Evolutionary conservation across 352 stramenopile species (phyloP), one percentile per base, ranked within the genome.

Genomic region (Achlya hypogyna): DNA sequence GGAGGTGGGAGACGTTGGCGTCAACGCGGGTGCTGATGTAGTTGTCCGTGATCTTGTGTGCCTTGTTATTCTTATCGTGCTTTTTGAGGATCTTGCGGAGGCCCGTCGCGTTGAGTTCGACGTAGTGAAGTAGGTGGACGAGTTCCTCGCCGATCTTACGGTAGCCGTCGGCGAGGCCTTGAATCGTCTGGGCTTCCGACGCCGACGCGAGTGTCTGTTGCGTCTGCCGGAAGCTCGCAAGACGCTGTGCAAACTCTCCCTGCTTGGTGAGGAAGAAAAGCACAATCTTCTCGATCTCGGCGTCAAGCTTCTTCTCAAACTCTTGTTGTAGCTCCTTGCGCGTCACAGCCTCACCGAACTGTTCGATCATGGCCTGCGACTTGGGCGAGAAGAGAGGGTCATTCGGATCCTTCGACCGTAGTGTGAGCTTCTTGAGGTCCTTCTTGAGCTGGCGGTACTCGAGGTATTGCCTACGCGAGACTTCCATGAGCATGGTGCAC

Each of bases 361-460:
- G 10, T 12, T 12, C 49, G 31, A 56, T 56, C 31, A 27, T 56
- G 31, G 49, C 49, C 31, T 56, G 49, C 18, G 40, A 68, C 29
- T 43, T 35, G 16, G 62, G 59, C 18, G 64, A 58, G 40, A 29
- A 43, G 40, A 16, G 29, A 20, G 9, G 69, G 70, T 31, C 54
- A 6, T 72, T 52, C 29, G 85, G 73, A 5, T 81, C 74, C 12
- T 65, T 75, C 22, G 75, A 70, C 20, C 81, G 80, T n/a, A 72
- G 70, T 45, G 78, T 71, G 63, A 92, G 78, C 29, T 83, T 78
- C 53, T 91, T 90, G 45, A 95, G 75, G 49, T 83, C 79, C 74
- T 91, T 93, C 79, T 95, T 95, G 18, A 95, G 76, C 58, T 93
- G 82, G 70, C 93, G 93, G 83, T 95, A 95, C 77, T 95, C 83